These are phyloP conservation scores for Blastocystis sp. DNA, from an alignment of 352 stramenopile genomes.

Conservation along the genomic window DNA sequence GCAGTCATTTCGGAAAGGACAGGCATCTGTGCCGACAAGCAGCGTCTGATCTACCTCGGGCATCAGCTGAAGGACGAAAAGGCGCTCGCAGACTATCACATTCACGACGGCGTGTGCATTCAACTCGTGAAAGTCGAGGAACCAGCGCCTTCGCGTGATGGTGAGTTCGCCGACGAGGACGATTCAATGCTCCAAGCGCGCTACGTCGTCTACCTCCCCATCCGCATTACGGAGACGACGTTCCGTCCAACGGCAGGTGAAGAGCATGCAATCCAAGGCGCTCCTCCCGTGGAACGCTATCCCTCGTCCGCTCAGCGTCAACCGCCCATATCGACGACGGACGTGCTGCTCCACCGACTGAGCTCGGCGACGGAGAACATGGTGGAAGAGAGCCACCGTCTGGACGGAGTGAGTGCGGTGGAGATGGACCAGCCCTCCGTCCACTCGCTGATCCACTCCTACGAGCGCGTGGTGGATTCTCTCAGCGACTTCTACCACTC, in stretches of 20 bases:
- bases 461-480: slow-evolving; percentile 1
- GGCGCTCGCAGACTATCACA: slow-evolving; percentile 23
- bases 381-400: neutral
- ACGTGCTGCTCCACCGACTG: neutral
- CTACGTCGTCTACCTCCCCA: slow-evolving; percentile 53
- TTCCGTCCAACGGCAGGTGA: neutral
- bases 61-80: slow-evolving; percentile 36
- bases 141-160: neutral
- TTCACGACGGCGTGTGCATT: slow-evolving; percentile 62
- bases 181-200: neutral
- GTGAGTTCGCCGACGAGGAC: neutral
- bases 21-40: slow-evolving; percentile 22
- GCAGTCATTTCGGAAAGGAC: slow-evolving; percentile 8
- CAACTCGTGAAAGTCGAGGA: slow-evolving; percentile 30
- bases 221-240: slow-evolving; percentile 40
- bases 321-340: neutral
- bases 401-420: neutral
- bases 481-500: slow-evolving; percentile 44
- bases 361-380: neutral
- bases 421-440: slow-evolving; percentile 4
- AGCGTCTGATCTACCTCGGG: slow-evolving; percentile 47
- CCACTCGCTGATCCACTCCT: slow-evolving; percentile 47
- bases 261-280: neutral
- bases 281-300: slow-evolving; percentile 35
- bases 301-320: neutral